Percentiles rank a stretch among this genome's conserved stretches.
phyloP scores from a whole-genome alignment of 192 early-diverging fungal genomes.

The Cetraspora pellucida region DNA sequence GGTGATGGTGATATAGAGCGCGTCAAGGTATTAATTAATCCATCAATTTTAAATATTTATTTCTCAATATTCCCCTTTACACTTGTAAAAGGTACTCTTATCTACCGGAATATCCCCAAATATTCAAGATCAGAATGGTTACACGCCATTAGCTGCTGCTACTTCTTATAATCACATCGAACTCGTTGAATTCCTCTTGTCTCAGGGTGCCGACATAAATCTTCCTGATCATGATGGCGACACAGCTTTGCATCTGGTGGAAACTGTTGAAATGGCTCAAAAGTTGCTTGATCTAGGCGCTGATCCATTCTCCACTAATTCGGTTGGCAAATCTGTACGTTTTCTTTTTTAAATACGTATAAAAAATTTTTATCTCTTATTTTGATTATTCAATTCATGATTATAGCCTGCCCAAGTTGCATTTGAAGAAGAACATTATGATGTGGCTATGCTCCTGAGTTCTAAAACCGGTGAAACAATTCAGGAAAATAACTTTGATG shows the following conservation, averaged over 20 bases:
- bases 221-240: constrained; percentile 79
- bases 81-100: constrained; percentile 48
- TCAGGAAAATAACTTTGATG: constrained; percentile 46
- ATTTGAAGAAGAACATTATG: constrained; percentile 63
- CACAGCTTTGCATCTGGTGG: constrained; percentile 77
- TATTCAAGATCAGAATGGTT: constrained; percentile 77
- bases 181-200: constrained; percentile 67
- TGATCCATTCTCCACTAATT: constrained; percentile 61
- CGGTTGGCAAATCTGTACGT: constrained; percentile 58
- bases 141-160: constrained; percentile 80
- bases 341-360: constrained; percentile 23
- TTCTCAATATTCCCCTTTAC: neutral
- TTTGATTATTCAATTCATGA: neutral
- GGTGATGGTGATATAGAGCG: constrained; percentile 28
- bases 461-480: constrained; percentile 56
- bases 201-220: constrained; percentile 66
- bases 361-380: neutral
- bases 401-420: constrained; percentile 55
- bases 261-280: constrained; percentile 68
- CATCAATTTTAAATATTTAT: neutral
- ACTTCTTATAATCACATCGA: constrained; percentile 71
- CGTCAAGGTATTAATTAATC: constrained; percentile 15
- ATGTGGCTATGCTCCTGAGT: constrained; percentile 66
- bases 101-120: constrained; percentile 58
- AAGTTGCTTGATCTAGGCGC: constrained; percentile 73